phyloP scores from a whole-genome alignment of 2,329 filamentous ascomycete genomes.

The Spiromastix sp. region DNA sequence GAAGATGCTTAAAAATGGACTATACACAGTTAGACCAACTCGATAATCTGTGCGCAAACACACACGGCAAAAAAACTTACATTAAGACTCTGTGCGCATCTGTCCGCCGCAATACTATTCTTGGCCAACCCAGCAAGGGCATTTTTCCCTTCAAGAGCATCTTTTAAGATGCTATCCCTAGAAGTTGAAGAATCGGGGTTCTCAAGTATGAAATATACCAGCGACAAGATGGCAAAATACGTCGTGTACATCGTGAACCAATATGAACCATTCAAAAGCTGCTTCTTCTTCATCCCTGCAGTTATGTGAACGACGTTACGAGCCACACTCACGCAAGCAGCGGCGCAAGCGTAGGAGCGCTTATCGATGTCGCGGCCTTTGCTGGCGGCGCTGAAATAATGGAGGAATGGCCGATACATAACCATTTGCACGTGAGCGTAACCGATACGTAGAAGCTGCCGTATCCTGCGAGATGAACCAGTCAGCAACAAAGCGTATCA shows the following conservation, averaged over 20 bases:
- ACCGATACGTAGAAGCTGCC: conserved; percentile 52
- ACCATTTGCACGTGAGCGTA: conserved; percentile 56
- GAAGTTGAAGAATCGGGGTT: conserved; percentile 51
- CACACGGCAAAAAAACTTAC: conserved; percentile 43
- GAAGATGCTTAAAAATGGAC: conserved; percentile 75
- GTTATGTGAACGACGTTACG: conserved; percentile 58
- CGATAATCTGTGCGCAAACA: not conserved
- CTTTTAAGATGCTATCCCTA: conserved; percentile 64
- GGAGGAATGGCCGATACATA: conserved; percentile 55
- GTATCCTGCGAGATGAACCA: conserved; percentile 31
- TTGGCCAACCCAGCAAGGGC: conserved; percentile 70
- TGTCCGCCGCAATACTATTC: conserved; percentile 79
- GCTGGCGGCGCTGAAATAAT: conserved; percentile 48
- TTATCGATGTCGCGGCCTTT: conserved; percentile 45
- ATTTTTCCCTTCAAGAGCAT: conserved; percentile 75
- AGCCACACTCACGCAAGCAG: conserved; percentile 55
- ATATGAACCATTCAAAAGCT: conserved; percentile 51
- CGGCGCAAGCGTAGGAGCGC: conserved; percentile 54
- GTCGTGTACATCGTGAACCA: conserved; percentile 62
- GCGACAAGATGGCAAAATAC: conserved; percentile 55
- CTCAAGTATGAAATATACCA: conserved; percentile 55
- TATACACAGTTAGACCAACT: conserved; percentile 26
- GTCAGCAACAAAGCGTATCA: not conserved
- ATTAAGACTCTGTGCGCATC: conserved; percentile 66
- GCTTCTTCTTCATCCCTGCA: conserved; percentile 52